Evolutionary conservation across 371 early-diverging fungal genomes (phyloP).

Genomic region (Actinomucor elegans): DNA sequence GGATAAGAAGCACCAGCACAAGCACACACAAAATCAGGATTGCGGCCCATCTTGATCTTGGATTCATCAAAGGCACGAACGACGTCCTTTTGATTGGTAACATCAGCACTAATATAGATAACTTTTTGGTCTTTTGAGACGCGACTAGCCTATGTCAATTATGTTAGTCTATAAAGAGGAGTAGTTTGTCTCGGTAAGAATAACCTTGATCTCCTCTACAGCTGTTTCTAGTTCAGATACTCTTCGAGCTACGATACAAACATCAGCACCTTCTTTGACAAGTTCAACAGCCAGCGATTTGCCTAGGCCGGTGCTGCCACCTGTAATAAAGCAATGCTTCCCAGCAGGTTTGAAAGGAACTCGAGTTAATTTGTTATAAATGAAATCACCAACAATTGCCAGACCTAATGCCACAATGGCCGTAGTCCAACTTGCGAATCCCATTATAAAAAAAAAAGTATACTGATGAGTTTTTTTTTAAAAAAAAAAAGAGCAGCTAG

Average conservation of each 20-base stretch:
- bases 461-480: neutral
- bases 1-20: slow-evolving; percentile 82
- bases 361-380: slow-evolving; percentile 30
- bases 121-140: slow-evolving; percentile 48
- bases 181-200: no score
- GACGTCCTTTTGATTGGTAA: slow-evolving; percentile 55
- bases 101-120: slow-evolving; percentile 58
- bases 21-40: slow-evolving; percentile 74
- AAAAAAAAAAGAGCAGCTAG: neutral
- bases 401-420: slow-evolving; percentile 34
- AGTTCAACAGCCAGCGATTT: slow-evolving; percentile 76
- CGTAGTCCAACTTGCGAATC: slow-evolving; percentile 38
- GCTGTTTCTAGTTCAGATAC: slow-evolving; percentile 56
- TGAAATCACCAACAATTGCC: slow-evolving; percentile 18
- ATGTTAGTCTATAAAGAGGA: no score
- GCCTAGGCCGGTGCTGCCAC: slow-evolving; percentile 94
- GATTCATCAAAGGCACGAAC: slow-evolving; percentile 66
- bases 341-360: slow-evolving; percentile 39
- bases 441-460: slow-evolving; percentile 20
- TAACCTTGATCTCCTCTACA: slow-evolving; percentile 56
- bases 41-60: slow-evolving; percentile 49
- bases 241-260: slow-evolving; percentile 88
- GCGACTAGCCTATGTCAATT: slow-evolving; percentile 11
- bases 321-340: slow-evolving; percentile 88
- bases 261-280: slow-evolving; percentile 76